A percentile compares a stretch with the other conserved stretches of the same genome.
These are phyloP conservation scores for Eimeria mitis DNA, from an alignment of 169 alveolate genomes.

Conservation along the genomic window DNA sequence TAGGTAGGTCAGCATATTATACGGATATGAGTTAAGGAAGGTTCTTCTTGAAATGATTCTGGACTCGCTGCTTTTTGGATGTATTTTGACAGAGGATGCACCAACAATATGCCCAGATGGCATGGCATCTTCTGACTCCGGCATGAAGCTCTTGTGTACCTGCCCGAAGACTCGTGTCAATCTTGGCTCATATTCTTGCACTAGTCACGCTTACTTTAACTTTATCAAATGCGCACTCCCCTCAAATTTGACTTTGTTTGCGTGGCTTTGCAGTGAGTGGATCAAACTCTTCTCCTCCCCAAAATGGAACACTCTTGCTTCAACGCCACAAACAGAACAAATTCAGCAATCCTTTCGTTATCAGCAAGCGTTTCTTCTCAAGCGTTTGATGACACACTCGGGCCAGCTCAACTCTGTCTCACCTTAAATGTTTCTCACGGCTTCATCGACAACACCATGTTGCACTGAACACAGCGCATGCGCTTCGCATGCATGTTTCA, in stretches of 20 bases:
- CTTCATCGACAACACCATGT: background rate
- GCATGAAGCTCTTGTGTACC: background rate
- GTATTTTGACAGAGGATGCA: background rate
- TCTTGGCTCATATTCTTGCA: background rate
- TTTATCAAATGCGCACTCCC: background rate
- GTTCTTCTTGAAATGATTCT: background rate
- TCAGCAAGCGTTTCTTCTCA: background rate
- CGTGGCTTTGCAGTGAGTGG: background rate
- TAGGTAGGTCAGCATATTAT: background rate
- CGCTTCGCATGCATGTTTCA: background rate
- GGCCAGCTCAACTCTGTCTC: background rate
- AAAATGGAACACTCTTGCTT: background rate
- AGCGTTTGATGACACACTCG: background rate
- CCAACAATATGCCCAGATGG: background rate
- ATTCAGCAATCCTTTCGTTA: background rate
- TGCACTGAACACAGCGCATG: background rate
- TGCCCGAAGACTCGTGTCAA: background rate
- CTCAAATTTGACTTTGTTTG: background rate
- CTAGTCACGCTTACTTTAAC: background rate
- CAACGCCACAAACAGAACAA: background rate
- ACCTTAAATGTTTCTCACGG: background rate
- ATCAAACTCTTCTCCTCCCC: background rate
- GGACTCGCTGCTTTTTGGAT: background rate
- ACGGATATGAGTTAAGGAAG: background rate
- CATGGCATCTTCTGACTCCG: background rate